Evolutionary conservation across 352 stramenopile species (phyloP).

Genomic region (Aphanomyces cochlioides): DNA sequence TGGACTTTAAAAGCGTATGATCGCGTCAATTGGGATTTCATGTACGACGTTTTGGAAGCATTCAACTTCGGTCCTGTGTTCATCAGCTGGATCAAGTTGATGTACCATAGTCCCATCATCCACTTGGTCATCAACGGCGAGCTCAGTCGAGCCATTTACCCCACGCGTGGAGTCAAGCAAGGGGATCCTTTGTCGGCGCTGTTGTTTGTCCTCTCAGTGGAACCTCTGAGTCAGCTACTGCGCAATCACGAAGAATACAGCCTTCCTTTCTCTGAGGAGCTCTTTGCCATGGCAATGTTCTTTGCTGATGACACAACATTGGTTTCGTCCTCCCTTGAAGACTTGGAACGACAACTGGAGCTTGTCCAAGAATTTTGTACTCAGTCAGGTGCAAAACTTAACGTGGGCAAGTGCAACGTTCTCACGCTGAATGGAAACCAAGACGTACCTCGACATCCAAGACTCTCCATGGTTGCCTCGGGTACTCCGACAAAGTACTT

Average conservation of each 20-base stretch:
- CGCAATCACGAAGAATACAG: neutral
- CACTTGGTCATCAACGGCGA: conserved; percentile 20
- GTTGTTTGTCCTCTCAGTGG: neutral
- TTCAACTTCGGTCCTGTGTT: conserved; percentile 31
- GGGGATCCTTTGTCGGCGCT: neutral
- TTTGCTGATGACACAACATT: conserved; percentile 36
- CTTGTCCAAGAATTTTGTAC: conserved; percentile 33
- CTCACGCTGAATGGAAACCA: conserved; percentile 27
- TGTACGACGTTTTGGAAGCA: conserved; percentile 27
- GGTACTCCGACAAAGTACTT: conserved; percentile 26
- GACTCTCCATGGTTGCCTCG: neutral
- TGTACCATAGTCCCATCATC: neutral
- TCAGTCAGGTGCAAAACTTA: conserved; percentile 31
- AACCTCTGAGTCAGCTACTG: neutral
- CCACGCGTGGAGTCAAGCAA: conserved; percentile 30
- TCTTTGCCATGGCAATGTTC: conserved; percentile 32
- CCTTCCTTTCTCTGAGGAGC: neutral
- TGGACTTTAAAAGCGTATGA: conserved; percentile 38
- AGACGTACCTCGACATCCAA: neutral
- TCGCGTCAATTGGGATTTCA: conserved; percentile 35
- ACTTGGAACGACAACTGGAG: conserved; percentile 23
- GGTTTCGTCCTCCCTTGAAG: neutral
- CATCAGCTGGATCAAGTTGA: neutral
- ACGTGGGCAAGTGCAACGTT: conserved; percentile 27
- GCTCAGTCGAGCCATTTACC: neutral